Conservation (phyloP, 202 grass and related monocot species). For the Schoenoplectus triqueter region DNA sequence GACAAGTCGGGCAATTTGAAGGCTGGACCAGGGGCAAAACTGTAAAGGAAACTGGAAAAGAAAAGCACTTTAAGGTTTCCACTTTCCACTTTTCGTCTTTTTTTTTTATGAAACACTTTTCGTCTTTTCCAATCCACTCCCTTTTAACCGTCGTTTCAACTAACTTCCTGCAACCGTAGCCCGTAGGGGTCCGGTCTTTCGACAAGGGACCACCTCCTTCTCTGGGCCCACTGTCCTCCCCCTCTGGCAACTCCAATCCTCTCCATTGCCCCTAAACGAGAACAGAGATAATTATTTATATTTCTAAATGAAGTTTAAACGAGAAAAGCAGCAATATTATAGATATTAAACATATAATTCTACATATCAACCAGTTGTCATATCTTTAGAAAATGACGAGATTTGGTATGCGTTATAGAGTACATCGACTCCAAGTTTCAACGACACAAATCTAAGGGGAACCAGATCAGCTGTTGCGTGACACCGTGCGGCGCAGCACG, state of each 20-base stretch:
- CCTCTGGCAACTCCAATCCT: neutral
- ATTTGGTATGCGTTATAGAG: too few relatives aligned
- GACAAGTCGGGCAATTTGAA: constrained; percentile 4
- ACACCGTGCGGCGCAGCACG: too few relatives aligned
- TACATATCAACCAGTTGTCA: too few relatives aligned
- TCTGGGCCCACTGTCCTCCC: neutral
- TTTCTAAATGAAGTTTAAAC: too few relatives aligned
- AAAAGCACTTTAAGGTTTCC: constrained; percentile 28
- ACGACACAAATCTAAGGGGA: too few relatives aligned
- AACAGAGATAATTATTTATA: too few relatives aligned
- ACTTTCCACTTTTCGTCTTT: neutral
- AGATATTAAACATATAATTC: too few relatives aligned
- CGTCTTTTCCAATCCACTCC: neutral
- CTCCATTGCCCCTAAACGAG: neutral
- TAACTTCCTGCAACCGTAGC: constrained; percentile 39
- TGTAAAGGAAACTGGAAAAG: neutral
- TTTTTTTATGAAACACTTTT: too few relatives aligned
- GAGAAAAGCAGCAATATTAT: too few relatives aligned
- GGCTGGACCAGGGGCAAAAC: neutral
- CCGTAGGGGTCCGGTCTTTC: neutral
- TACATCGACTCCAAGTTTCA: too few relatives aligned
- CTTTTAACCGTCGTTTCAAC: constrained; percentile 51
- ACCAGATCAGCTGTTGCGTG: too few relatives aligned
- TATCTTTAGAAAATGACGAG: too few relatives aligned
- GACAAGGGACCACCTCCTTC: neutral